These are phyloP conservation scores for Beta macrorhiza DNA, from an alignment of 179 eudicot genomes.

Conservation along the genomic window DNA sequence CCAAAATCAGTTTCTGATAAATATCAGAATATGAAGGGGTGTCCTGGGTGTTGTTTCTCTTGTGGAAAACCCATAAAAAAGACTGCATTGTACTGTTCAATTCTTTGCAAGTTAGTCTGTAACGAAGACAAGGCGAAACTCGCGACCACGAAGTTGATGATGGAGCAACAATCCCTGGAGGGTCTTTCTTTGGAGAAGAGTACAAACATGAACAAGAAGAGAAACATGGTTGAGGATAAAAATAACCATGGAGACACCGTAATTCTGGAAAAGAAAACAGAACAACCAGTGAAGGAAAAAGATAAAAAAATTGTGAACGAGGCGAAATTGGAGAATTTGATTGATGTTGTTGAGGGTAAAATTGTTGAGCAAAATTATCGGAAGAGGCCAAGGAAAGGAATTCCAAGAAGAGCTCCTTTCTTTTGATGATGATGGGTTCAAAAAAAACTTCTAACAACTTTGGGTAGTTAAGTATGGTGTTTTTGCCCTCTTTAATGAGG, in stretches of 20 bases:
- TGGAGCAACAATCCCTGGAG: not conserved
- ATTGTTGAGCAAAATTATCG: too few species aligned
- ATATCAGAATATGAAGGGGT: not conserved
- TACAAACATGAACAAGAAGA: not conserved
- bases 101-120: not conserved
- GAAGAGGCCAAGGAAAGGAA: too few species aligned
- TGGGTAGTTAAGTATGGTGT: too few species aligned
- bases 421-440: too few species aligned
- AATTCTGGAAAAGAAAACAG: not conserved
- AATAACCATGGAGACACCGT: not conserved
- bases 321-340: too few species aligned
- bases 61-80: not conserved
- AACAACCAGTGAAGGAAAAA: not conserved
- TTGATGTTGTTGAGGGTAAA: too few species aligned
- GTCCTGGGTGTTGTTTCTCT: not conserved
- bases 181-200: not conserved
- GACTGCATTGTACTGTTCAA: constrained; percentile 1
- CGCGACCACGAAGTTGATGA: not conserved
- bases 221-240: not conserved
- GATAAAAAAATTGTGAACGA: too few species aligned
- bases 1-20: not conserved
- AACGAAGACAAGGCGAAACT: not conserved
- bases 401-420: too few species aligned
- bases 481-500: too few species aligned
- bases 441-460: too few species aligned